Percentiles rank a stretch among this genome's conserved stretches.
Evolutionary conservation across 140 eudicot genomes (phyloP).

Genomic region (Oenanthe javanica): DNA sequence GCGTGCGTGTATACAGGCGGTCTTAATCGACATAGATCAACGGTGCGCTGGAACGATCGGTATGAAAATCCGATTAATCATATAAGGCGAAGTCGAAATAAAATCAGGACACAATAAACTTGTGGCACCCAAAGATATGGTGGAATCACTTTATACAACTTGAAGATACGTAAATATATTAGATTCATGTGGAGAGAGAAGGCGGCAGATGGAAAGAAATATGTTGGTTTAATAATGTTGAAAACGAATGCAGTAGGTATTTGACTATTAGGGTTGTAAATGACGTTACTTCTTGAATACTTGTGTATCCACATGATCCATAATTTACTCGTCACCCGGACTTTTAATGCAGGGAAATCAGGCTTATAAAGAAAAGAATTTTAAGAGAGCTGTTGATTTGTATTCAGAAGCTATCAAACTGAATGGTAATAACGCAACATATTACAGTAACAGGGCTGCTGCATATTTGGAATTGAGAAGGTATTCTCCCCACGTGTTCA

Average conservation of each 20-base stretch:
- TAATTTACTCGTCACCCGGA: not conserved
- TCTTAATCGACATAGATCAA: too few relatives aligned
- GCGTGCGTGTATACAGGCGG: too few relatives aligned
- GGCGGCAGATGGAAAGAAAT: too few relatives aligned
- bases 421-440: conserved; percentile 60
- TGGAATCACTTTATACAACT: too few relatives aligned
- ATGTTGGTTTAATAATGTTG: too few relatives aligned
- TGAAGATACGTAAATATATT: too few relatives aligned
- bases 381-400: conserved; percentile 72
- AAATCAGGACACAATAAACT: too few relatives aligned
- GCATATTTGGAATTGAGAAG: conserved; percentile 72
- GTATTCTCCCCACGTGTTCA: conserved; percentile 24
- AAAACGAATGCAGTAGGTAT: too few relatives aligned
- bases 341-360: conserved; percentile 57
- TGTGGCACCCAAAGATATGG: too few relatives aligned
- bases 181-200: too few relatives aligned
- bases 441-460: conserved; percentile 81
- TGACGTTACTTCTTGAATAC: not conserved
- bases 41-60: not conserved
- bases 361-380: conserved; percentile 70
- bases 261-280: not conserved
- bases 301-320: not conserved
- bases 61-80: too few relatives aligned
- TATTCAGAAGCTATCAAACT: conserved; percentile 89
- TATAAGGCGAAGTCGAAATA: too few relatives aligned